Evolutionary conservation across 2,329 filamentous ascomycete species (phyloP), one percentile per base, ranked within the genome.

Genomic region (Cladosporium sp.): DNA sequence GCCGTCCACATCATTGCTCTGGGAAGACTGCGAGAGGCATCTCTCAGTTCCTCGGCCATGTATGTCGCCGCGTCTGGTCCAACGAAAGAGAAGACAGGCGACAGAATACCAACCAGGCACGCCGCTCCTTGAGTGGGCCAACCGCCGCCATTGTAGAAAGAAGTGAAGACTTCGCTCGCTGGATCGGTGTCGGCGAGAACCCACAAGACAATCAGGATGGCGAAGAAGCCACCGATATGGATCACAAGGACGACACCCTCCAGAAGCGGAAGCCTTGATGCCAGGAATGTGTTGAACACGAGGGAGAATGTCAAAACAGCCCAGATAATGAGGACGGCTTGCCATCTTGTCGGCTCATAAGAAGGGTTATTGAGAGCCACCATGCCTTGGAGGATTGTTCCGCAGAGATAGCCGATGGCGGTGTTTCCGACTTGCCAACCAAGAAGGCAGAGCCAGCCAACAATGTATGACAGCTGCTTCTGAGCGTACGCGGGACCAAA

Each of bases 341-440:
- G 62, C 63, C 62, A 67, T 20, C 54, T 48, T 8, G 54, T 51
- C 27, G 62, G 58, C 4, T 44, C 52, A 42, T 61, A 67, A 32
- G 58, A 53, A 5, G 64, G 59, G 24, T 62, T 55, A 17, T 54
- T 59, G 7, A 72, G 59, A n/a, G 65, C 60, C 50, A 71, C 64
- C 53, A 70, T 59, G 13, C 63, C 63, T 51, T 70, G 61, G 43
- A 73, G 63, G 22, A 71, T 59, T 0, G 65, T 68, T 4, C 62
- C 61, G 17, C 62, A 58, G 17, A 72, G 57, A 38, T 68, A 72
- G 0, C 61, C 61, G 18, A 61, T 58, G 15, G 58, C 61, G 4
- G 69, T 64, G 6, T 63, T 61, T 44, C 61, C 61, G 13, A 68
- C 66, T 15, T 64, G 60, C 68, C 68, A 70, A 18, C 59, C 64